phyloP scores from a whole-genome alignment of 176 grass and related monocot species.

The Guadua angustifolia region DNA sequence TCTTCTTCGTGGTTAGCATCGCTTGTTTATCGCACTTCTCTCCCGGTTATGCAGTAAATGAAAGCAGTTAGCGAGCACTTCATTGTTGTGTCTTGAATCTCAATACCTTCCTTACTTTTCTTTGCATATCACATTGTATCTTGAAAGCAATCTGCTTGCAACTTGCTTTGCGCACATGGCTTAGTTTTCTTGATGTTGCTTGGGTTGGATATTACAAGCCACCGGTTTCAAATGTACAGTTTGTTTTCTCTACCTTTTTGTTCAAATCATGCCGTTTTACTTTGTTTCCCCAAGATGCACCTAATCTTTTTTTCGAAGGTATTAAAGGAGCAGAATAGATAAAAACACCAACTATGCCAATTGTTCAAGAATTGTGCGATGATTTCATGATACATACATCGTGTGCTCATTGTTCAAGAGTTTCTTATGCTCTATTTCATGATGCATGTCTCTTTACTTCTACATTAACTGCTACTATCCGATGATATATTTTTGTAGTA shows the following conservation, averaged over 20 bases:
- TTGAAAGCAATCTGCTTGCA: constrained; percentile 23
- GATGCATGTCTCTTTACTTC: not conserved
- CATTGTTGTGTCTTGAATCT: not conserved
- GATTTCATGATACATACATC: not conserved
- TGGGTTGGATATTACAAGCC: constrained; percentile 91
- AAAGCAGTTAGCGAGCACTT: not conserved
- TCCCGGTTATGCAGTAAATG: constrained; percentile 84
- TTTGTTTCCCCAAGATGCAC: constrained; percentile 7
- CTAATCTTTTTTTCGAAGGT: not conserved
- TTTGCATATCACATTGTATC: not conserved
- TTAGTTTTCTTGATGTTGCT: constrained; percentile 86
- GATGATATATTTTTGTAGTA: constrained; percentile 42
- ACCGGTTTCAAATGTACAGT: constrained; percentile 99
- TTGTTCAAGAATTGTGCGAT: not conserved
- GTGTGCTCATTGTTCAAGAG: not conserved
- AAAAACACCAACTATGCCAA: not conserved
- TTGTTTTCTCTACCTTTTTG: constrained; percentile 26
- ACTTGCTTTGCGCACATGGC: constrained; percentile 66
- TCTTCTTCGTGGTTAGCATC: constrained; percentile 85
- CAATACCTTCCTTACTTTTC: not conserved
- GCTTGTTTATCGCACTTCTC: constrained; percentile 89
- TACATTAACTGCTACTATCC: constrained; percentile 25
- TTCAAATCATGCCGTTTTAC: constrained; percentile 16
- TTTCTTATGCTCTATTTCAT: not conserved
- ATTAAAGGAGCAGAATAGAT: constrained; percentile 11